A percentile compares a stretch with the other conserved stretches of the same genome.
phyloP scores from a whole-genome alignment of 257 asterid species.

The Nicotiana tomentosiformis region DNA sequence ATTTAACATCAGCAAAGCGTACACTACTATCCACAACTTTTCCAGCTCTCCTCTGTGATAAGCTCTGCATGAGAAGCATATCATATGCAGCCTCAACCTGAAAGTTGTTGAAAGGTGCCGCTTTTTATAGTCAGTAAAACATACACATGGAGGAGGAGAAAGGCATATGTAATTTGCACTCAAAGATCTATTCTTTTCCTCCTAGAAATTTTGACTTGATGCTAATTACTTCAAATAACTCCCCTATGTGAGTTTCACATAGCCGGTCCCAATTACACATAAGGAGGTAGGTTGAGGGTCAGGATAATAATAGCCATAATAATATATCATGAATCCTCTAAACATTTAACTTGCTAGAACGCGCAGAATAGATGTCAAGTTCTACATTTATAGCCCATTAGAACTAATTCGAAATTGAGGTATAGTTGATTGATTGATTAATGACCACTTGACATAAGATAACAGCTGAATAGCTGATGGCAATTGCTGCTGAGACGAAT shows the following conservation, averaged over 20 bases:
- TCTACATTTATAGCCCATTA: neutral
- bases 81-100: slow-evolving; percentile 99
- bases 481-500: neutral
- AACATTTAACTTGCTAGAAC: neutral
- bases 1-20: slow-evolving; percentile 90
- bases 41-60: slow-evolving; percentile 85
- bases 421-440: neutral
- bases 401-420: neutral
- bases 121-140: neutral
- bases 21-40: slow-evolving; percentile 69
- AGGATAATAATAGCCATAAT: neutral
- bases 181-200: neutral
- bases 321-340: neutral
- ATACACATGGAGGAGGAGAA: neutral
- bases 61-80: slow-evolving; percentile 88
- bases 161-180: neutral
- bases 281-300: neutral
- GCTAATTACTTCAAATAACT: neutral
- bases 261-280: neutral
- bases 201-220: neutral
- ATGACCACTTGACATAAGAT: neutral
- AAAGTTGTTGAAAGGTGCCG: neutral
- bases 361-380: neutral
- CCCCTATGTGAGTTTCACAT: neutral
- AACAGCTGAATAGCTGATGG: neutral